Conservation (phyloP, 345 rosid species). For the Isatis tinctoria region DNA sequence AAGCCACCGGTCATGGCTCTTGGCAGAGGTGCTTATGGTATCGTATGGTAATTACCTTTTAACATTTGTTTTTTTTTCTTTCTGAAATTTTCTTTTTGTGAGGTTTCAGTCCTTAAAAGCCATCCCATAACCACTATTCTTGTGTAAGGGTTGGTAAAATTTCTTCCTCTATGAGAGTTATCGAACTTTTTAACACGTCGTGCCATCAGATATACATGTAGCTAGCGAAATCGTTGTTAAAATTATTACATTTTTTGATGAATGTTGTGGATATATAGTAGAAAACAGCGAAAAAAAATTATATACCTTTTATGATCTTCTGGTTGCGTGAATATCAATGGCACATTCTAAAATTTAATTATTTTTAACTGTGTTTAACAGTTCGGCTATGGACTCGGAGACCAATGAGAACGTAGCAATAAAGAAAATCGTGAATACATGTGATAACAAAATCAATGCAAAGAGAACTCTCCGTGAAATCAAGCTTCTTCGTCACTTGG, state of each 20-base stretch:
- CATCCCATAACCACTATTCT: not conserved
- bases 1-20: constrained; percentile 72
- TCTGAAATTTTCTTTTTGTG: not conserved
- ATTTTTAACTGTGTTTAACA: constrained; percentile 8
- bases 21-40: constrained; percentile 85
- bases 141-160: not conserved
- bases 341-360: not conserved
- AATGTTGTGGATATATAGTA: not conserved
- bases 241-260: not conserved
- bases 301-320: not conserved
- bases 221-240: not conserved
- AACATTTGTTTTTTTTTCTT: not conserved
- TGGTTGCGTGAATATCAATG: not conserved
- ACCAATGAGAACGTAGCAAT: constrained; percentile 76
- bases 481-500: constrained; percentile 93
- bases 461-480: constrained; percentile 97
- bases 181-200: not conserved
- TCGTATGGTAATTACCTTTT: constrained; percentile 57
- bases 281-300: not conserved
- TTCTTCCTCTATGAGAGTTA: not conserved
- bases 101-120: not conserved
- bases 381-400: constrained; percentile 74
- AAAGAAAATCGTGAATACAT: constrained; percentile 83
- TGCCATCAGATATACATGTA: not conserved
- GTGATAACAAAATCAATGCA: constrained; percentile 73